Evolutionary conservation across 2,329 filamentous ascomycete genomes (phyloP).

Genomic region (Coniochaeta ligniaria): DNA sequence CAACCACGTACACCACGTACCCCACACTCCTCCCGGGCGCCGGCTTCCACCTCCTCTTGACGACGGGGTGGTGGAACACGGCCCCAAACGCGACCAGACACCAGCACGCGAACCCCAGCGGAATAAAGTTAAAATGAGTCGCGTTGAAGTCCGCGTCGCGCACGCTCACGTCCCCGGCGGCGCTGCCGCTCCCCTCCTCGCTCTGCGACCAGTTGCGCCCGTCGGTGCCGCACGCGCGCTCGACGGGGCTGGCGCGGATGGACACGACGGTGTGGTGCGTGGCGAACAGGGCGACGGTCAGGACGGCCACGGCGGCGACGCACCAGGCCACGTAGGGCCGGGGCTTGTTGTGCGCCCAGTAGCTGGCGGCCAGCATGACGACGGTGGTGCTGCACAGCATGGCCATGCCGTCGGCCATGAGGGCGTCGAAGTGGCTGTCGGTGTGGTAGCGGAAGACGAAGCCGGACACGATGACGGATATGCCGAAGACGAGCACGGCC

Average conservation of each 20-base stretch:
- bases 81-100: conserved; percentile 7
- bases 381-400: conserved; percentile 9
- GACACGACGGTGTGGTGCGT: conserved; percentile 8
- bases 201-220: conserved; percentile 1
- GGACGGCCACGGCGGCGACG: conserved; percentile 1
- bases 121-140: conserved; percentile 7
- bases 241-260: conserved; percentile 5
- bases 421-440: conserved; percentile 11
- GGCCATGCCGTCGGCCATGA: conserved; percentile 11
- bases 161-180: background rate
- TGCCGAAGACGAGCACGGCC: conserved; percentile 9
- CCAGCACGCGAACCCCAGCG: conserved; percentile 7
- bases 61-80: conserved; percentile 6
- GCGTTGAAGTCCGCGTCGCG: conserved; percentile 4
- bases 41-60: conserved; percentile 1
- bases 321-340: conserved; percentile 6
- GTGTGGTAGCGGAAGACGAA: conserved; percentile 10
- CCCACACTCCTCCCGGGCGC: background rate
- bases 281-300: conserved; percentile 8
- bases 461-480: conserved; percentile 9
- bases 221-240: conserved; percentile 8
- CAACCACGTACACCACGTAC: conserved; percentile 1
- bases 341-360: conserved; percentile 9
- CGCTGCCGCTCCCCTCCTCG: conserved; percentile 2
- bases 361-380: conserved; percentile 10